These are phyloP conservation scores for Perilla frutescens DNA, from an alignment of 257 asterid species.

Conservation along the genomic window DNA sequence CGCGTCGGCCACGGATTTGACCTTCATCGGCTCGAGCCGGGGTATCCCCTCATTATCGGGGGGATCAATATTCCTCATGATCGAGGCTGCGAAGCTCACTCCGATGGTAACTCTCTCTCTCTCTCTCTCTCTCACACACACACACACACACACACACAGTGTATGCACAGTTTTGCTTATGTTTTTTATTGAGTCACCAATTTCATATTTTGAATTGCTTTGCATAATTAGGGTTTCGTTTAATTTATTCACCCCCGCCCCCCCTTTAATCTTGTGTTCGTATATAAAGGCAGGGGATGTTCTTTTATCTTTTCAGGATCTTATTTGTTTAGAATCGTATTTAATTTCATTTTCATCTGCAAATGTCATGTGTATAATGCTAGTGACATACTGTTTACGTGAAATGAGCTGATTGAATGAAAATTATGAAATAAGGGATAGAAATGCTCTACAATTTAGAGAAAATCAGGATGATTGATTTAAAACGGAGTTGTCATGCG, in stretches of 20 bases:
- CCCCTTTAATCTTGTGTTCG: not conserved
- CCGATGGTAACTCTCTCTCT: conserved; percentile 60
- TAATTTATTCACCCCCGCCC: not conserved
- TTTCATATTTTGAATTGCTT: conserved; percentile 9
- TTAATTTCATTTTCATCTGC: not conserved
- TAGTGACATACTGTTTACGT: not conserved
- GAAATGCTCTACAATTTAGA: not conserved
- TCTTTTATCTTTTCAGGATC: not conserved
- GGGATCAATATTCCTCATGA: conserved; percentile 83
- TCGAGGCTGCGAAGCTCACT: conserved; percentile 93
- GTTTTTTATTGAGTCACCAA: conserved; percentile 8
- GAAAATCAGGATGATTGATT: not conserved
- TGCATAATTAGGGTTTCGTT: not conserved
- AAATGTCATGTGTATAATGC: not conserved
- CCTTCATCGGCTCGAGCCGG: conserved; percentile 89
- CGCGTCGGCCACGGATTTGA: conserved; percentile 97
- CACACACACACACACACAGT: not conserved
- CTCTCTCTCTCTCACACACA: no score
- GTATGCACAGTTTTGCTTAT: not conserved
- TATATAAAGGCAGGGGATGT: not conserved
- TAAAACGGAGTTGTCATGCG: not conserved
- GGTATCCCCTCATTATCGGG: conserved; percentile 85
- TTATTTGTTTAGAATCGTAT: not conserved
- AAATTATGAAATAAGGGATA: not conserved
- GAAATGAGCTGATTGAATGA: not conserved